A percentile compares a stretch with the other conserved stretches of the same genome.
These are phyloP conservation scores for Pythium diclinum DNA, from an alignment of 352 stramenopile species.

Conservation along the genomic window DNA sequence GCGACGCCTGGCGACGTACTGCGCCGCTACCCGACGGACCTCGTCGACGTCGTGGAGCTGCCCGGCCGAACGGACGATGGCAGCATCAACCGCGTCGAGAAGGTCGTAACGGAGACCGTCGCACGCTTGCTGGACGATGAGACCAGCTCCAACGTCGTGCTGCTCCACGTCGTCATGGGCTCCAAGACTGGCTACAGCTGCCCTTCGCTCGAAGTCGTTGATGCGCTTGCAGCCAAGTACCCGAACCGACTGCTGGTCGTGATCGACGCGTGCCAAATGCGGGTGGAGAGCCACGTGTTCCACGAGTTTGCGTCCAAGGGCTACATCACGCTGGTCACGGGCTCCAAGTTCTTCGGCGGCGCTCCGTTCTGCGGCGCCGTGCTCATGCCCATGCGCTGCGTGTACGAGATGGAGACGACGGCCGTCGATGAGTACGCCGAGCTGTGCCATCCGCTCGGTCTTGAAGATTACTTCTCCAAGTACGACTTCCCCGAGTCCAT, in stretches of 20 bases:
- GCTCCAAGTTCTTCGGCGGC: constrained; percentile 87
- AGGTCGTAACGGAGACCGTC: constrained; percentile 41
- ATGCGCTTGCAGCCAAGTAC: constrained; percentile 52
- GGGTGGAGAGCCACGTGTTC: constrained; percentile 57
- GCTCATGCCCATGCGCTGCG: constrained; percentile 69
- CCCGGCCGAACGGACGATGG: constrained; percentile 53
- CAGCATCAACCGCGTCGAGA: constrained; percentile 48
- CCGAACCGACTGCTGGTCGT: constrained; percentile 76
- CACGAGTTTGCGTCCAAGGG: constrained; percentile 57
- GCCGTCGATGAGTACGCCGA: constrained; percentile 54
- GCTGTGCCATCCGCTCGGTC: constrained; percentile 59
- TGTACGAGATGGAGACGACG: constrained; percentile 77
- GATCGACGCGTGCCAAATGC: constrained; percentile 87
- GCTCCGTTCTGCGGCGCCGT: constrained; percentile 85
- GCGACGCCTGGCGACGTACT: constrained; percentile 42
- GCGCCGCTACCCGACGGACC: constrained; percentile 50
- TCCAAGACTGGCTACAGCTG: constrained; percentile 84
- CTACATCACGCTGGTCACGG: constrained; percentile 78
- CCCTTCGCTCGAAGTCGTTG: constrained; percentile 63
- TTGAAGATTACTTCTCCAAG: constrained; percentile 82
- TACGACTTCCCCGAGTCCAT: constrained; percentile 74
- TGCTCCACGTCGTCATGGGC: constrained; percentile 84
- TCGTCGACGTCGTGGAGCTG: constrained; percentile 68
- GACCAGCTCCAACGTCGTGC: constrained; percentile 53
- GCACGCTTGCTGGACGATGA: constrained; percentile 40